A percentile compares a stretch with the other conserved stretches of the same genome.
phyloP scores from a whole-genome alignment of 208 protist species.

The Leishmania aethiopica region DNA sequence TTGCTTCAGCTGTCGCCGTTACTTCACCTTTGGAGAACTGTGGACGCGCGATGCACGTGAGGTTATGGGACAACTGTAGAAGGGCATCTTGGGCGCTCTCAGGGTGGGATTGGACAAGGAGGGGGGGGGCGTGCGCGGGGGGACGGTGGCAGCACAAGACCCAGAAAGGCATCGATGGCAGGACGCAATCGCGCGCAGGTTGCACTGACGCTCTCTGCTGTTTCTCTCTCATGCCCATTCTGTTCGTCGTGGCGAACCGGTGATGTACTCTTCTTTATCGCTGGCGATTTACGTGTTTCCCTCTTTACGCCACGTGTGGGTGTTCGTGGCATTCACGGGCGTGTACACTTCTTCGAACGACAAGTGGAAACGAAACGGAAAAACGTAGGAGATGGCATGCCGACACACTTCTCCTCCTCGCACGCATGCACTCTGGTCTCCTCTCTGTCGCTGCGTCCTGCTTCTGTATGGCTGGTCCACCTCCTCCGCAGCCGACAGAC shows the following conservation, averaged over 20 bases:
- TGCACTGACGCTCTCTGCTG: neutral
- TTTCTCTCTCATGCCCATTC: neutral
- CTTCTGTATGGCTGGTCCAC: neutral
- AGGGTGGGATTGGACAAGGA: neutral
- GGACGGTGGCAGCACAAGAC: neutral
- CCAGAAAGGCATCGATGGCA: neutral
- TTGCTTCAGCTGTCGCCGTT: conserved; percentile 80
- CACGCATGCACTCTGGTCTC: neutral
- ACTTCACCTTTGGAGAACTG: conserved; percentile 79
- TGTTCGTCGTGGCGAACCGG: neutral
- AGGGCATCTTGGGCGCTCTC: no score
- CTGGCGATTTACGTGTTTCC: neutral
- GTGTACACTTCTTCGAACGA: neutral
- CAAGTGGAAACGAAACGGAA: neutral
- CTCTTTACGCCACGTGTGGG: neutral
- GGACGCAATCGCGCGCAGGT: neutral
- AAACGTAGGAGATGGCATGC: neutral
- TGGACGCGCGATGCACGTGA: conserved; percentile 22
- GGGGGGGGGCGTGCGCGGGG: neutral
- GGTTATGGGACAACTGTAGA: conserved; percentile 6
- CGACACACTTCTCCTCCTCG: neutral
- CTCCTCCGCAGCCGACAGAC: neutral
- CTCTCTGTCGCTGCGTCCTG: neutral
- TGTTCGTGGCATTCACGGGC: neutral
- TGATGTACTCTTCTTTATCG: neutral